Base-by-base conservation (phyloP, 1,284 basidiomycete genomes). In the Marasmius sp. region DNA sequence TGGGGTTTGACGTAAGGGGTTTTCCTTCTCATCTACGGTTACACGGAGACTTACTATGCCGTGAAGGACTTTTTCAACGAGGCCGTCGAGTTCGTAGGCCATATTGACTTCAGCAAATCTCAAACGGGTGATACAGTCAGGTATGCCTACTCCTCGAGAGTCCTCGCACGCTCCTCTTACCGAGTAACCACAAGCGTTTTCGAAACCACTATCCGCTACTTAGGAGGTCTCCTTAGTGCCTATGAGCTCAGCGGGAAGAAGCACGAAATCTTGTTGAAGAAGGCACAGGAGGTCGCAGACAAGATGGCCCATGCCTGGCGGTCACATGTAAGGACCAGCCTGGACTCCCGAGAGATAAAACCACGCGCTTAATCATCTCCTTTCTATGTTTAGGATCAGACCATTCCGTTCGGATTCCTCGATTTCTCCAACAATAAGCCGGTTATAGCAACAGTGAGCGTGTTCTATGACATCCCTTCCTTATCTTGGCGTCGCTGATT, bases 121-220 rank as follows among this genome's bases (percentile, higher is more conserved):
- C 52, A 58, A 20, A 61, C 57, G 9, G 55, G 50, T 11, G 49
- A 45, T 18, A 61, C 59, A 18, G 62, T 64, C 48, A 60, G 59
- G 56, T 61, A 47, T 55, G 49, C 48, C 8, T 16, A 38, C 61
- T 16, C n/a, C n/a, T 11, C 36, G 22, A 18, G 20, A 1, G 20
- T 41, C 3, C 12, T 20, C n/a, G 1, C 7, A 10, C 33, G 33
- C 20, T 20, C 18, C n/a, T n/a, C 10, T 47, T 34, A 18, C 20
- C 53, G 56, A 20, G 16, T 18, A 22, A 22, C 55, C 14, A 33
- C 18, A 63, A 90, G 91, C 59, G 80, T 94, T 2, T 97, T 97
- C 70, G 95, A 97, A 77, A 94, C 92, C 0, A 92, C 88, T 0
- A 97, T 97, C 65, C 90, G 95, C 14, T 95, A 84, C 81, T 70